phyloP scores from a whole-genome alignment of 352 stramenopile species.

The Globisporangium canariense region DNA sequence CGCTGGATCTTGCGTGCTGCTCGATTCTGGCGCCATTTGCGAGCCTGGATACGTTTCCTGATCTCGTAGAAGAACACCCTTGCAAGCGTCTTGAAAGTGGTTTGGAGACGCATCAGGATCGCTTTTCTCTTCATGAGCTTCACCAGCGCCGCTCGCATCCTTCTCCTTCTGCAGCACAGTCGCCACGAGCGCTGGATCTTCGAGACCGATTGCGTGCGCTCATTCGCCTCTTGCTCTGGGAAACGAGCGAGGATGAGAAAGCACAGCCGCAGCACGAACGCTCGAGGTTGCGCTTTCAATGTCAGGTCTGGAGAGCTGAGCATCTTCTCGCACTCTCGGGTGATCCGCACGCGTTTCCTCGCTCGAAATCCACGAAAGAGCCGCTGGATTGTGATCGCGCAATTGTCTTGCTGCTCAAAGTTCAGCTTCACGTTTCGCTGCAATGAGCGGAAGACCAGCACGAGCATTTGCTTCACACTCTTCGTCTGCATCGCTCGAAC shows the following conservation, averaged over 20 bases:
- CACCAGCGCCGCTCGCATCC: constrained; percentile 23
- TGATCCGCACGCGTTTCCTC: constrained; percentile 31
- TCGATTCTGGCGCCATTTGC: constrained; percentile 28
- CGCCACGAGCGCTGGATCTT: constrained; percentile 48
- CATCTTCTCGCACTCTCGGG: constrained; percentile 38
- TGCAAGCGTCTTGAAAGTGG: constrained; percentile 40
- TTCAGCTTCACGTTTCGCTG: constrained; percentile 32
- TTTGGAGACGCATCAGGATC: constrained; percentile 38
- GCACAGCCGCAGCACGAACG: constrained; percentile 49
- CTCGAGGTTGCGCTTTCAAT: constrained; percentile 30
- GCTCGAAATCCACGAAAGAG: constrained; percentile 42
- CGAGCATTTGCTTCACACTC: constrained; percentile 30
- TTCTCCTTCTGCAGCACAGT: constrained; percentile 17
- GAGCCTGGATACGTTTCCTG: constrained; percentile 27
- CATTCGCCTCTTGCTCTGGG: constrained; percentile 28
- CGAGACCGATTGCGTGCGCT: constrained; percentile 15
- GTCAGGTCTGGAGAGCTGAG: constrained; percentile 28
- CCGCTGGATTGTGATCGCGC: constrained; percentile 36
- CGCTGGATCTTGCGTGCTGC: constrained; percentile 52
- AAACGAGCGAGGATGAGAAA: constrained; percentile 44
- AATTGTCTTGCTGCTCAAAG: constrained; percentile 18
- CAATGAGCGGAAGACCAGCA: constrained; percentile 29
- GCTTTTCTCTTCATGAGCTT: constrained; percentile 36
- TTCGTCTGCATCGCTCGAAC: constrained; percentile 32
- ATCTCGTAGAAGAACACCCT: constrained; percentile 47